Evolutionary conservation across 2,329 filamentous ascomycete genomes (phyloP).

Genomic region (Gaeumannomyces sp.): DNA sequence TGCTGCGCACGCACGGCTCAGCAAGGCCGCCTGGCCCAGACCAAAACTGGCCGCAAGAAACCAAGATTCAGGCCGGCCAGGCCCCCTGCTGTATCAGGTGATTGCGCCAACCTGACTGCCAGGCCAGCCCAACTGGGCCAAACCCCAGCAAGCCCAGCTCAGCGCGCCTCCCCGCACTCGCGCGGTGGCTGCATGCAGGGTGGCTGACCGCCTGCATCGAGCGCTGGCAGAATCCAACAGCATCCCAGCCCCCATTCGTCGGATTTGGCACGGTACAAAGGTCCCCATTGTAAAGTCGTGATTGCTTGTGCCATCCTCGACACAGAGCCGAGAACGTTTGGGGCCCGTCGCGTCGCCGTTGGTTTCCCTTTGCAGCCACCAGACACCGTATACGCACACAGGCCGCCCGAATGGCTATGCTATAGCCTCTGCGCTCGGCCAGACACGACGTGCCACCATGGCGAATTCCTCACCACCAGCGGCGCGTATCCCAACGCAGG

Average conservation of each 20-base stretch:
- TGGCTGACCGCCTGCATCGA: neutral
- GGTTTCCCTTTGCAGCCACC: neutral
- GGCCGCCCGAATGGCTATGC: neutral
- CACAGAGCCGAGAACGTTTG: neutral
- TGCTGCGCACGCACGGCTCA: neutral
- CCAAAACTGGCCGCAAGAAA: neutral
- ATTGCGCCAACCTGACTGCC: neutral
- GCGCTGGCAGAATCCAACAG: neutral
- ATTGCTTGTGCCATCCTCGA: neutral
- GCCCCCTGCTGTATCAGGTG: slow-evolving; percentile 1
- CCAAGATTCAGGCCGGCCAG: neutral
- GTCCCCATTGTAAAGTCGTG: neutral
- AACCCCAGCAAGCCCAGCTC: neutral
- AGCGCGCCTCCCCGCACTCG: neutral
- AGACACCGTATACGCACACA: neutral
- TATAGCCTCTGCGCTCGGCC: neutral
- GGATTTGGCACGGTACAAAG: neutral
- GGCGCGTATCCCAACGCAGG: slow-evolving; percentile 7
- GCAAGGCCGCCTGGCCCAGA: neutral
- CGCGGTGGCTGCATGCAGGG: neutral
- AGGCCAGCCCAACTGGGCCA: neutral
- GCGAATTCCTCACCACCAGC: slow-evolving; percentile 23
- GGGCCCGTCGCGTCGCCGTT: neutral
- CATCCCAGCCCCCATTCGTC: neutral
- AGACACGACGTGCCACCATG: slow-evolving; percentile 17